Percentiles rank a stretch among this genome's conserved stretches.
phyloP scores from a whole-genome alignment of 306 rosid species.

The Dalbergia cultrata region DNA sequence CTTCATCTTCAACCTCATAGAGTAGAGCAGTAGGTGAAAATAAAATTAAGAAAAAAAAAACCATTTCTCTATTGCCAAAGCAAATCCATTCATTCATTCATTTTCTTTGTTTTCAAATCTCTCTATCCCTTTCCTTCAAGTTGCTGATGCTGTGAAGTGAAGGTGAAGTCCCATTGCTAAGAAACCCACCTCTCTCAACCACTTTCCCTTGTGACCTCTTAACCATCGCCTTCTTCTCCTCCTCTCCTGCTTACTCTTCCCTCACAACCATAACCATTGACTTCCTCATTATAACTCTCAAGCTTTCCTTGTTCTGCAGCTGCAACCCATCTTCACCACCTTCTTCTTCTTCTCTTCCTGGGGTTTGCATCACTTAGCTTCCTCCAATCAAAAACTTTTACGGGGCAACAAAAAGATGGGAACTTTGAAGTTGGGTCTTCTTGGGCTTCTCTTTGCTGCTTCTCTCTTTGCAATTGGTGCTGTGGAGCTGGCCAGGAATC shows the following conservation, averaged over 20 bases:
- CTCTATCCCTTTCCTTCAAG: slow-evolving; percentile 41
- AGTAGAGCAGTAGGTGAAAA: background rate
- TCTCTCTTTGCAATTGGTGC: slow-evolving; percentile 57
- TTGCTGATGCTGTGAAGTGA: background rate
- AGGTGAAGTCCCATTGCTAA: slow-evolving; percentile 39
- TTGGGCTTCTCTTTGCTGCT: slow-evolving; percentile 63
- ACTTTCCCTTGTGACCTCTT: slow-evolving; percentile 50
- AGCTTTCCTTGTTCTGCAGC: slow-evolving; percentile 5
- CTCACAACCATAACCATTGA: slow-evolving; percentile 13
- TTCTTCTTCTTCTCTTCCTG: background rate
- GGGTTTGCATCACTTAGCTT: background rate
- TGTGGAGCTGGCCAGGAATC: slow-evolving; percentile 60
- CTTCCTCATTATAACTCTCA: slow-evolving; percentile 27
- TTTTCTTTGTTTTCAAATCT: slow-evolving; percentile 26
- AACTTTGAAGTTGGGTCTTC: slow-evolving; percentile 49
- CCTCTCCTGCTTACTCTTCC: slow-evolving; percentile 33
- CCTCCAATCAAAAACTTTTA: background rate
- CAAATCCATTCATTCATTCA: slow-evolving; percentile 12
- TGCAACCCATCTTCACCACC: background rate
- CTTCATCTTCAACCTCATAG: slow-evolving; percentile 15
- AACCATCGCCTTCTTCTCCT: slow-evolving; percentile 46
- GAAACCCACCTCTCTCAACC: slow-evolving; percentile 58
- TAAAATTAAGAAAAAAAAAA: background rate
- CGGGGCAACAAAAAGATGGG: slow-evolving; percentile 54
- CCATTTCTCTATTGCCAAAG: background rate